phyloP scores from a whole-genome alignment of 2,329 filamentous ascomycete genomes.

The Phyllosticta citriasiana region DNA sequence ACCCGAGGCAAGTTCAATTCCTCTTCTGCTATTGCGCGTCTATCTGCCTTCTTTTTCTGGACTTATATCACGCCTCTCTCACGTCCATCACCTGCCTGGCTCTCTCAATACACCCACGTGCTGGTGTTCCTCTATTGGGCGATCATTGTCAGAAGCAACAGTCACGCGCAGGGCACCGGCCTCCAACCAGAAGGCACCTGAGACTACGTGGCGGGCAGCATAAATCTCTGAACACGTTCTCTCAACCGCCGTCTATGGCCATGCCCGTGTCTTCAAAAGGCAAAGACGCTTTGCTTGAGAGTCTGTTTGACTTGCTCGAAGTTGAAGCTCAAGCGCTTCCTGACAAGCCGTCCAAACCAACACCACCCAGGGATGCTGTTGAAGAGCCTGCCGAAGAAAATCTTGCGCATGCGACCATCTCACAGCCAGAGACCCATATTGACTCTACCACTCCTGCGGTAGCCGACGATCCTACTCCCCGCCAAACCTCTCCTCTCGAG shows the following conservation, averaged over 20 bases:
- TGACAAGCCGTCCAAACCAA: neutral
- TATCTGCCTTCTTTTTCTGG: neutral
- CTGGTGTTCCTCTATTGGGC: neutral
- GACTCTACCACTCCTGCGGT: neutral
- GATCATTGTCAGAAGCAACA: neutral
- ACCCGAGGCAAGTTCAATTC: neutral
- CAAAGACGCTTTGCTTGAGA: neutral
- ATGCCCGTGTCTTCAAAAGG: neutral
- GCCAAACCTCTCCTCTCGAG: neutral
- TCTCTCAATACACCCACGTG: neutral
- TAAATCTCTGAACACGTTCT: neutral
- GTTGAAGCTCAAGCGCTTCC: neutral
- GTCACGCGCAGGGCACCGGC: neutral
- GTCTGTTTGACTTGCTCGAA: neutral
- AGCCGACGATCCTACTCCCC: neutral
- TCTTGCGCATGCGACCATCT: neutral
- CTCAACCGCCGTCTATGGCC: neutral
- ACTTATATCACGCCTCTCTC: neutral
- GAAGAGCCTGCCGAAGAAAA: neutral
- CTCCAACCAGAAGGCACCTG: neutral
- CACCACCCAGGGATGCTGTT: neutral
- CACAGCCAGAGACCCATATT: neutral
- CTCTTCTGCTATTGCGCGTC: neutral
- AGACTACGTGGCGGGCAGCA: neutral
- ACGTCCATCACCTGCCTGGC: neutral